These are phyloP conservation scores for Encephalitozoon intestinalis DNA, from an alignment of 371 early-diverging fungal genomes.

Conservation along the genomic window DNA sequence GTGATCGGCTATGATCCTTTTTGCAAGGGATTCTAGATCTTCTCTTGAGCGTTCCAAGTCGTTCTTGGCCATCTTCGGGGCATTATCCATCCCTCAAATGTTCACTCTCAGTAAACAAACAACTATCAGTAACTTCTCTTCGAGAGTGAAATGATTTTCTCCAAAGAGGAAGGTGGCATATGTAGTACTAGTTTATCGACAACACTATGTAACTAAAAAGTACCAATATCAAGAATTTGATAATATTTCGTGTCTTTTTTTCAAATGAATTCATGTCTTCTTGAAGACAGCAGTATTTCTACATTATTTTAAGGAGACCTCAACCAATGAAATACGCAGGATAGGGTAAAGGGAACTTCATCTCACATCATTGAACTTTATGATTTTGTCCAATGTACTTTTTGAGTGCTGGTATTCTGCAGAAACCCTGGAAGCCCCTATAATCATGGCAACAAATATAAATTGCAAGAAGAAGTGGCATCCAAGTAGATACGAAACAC, in stretches of 20 bases:
- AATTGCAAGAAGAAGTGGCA: conserved; percentile 53
- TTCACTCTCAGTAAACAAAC: not conserved
- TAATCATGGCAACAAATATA: conserved; percentile 36
- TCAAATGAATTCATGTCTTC: not conserved
- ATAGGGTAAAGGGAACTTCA: not conserved
- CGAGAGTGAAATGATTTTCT: too few relatives aligned
- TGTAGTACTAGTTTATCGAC: not conserved
- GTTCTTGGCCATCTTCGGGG: not conserved
- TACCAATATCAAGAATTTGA: not conserved
- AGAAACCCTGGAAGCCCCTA: not conserved
- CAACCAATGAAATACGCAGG: not conserved
- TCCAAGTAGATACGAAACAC: conserved; percentile 45
- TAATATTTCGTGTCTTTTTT: not conserved
- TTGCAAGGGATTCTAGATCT: not conserved
- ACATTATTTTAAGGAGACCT: not conserved
- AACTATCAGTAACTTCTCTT: not conserved
- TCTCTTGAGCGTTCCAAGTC: not conserved
- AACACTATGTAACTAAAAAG: not conserved
- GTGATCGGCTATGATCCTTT: not conserved
- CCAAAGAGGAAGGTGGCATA: too few relatives aligned
- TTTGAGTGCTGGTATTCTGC: not conserved
- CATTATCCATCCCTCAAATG: not conserved
- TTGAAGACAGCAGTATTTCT: not conserved
- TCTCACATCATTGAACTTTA: not conserved
- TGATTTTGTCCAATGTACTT: not conserved